Evolutionary conservation across 495 filamentous ascomycete species (phyloP).

Genomic region (Hypomontagnella submonticulosa): DNA sequence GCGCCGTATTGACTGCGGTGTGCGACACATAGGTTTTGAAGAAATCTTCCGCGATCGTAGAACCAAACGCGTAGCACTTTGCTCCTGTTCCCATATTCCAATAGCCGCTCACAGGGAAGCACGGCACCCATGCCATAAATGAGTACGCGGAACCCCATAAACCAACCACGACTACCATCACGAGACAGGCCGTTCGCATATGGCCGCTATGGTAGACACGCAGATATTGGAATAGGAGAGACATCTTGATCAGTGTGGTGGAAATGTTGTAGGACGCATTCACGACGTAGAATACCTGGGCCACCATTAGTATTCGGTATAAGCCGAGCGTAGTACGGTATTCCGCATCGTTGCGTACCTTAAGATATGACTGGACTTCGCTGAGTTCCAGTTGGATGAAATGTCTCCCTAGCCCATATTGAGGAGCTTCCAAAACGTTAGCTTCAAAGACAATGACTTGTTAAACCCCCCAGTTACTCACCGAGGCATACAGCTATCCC

Average conservation of each 20-base stretch:
- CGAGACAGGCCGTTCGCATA: slow-evolving; percentile 38
- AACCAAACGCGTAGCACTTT: slow-evolving; percentile 47
- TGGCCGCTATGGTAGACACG: slow-evolving; percentile 41
- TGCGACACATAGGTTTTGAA: slow-evolving; percentile 43
- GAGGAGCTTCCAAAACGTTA: slow-evolving; percentile 19
- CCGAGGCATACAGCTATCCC: slow-evolving; percentile 43
- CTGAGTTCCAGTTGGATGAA: slow-evolving; percentile 11
- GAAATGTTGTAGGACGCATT: slow-evolving; percentile 39
- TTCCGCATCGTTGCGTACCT: slow-evolving; percentile 27
- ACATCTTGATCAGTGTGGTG: slow-evolving; percentile 47
- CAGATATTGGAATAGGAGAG: slow-evolving; percentile 48
- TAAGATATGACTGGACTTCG: slow-evolving; percentile 22
- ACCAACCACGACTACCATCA: slow-evolving; percentile 35
- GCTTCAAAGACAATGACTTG: not conserved
- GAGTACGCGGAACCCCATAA: slow-evolving; percentile 44
- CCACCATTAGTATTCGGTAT: not conserved
- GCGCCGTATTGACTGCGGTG: slow-evolving; percentile 43
- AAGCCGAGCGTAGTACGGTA: no score
- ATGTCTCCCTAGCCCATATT: slow-evolving; percentile 22
- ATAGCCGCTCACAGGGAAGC: slow-evolving; percentile 39
- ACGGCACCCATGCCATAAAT: slow-evolving; percentile 42
- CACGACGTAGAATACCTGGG: slow-evolving; percentile 42
- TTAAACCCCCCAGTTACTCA: slow-evolving; percentile 17
- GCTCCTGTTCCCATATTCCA: slow-evolving; percentile 39
- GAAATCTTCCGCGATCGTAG: slow-evolving; percentile 39